Base-by-base conservation (phyloP, 2,329 filamentous ascomycete species). In the Zymoseptoria crescenta region DNA sequence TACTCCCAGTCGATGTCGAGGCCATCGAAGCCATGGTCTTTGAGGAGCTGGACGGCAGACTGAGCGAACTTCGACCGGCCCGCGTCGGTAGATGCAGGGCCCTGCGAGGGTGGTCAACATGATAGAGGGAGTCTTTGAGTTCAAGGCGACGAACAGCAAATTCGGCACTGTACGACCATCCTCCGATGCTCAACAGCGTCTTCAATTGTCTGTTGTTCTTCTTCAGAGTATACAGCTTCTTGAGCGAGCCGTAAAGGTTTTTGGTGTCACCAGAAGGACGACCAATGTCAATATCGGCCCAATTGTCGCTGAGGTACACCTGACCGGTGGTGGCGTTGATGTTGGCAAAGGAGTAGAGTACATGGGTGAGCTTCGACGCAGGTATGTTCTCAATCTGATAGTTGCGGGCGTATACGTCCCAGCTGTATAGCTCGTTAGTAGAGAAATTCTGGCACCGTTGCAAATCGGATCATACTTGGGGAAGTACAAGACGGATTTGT, bases 271-370 rank as follows among this genome's bases (percentile, higher is more conserved):
- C 81, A 59, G 74, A 77, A 0, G 83, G 74, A 67, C 89, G 92
- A 68, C 85, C 86, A 58, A 76, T 82, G 52, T 88, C 90, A 1
- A 76, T 64, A 58, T 91, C 89, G 27, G 88, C 81, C 70, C 81
- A 91, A 1, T 77, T 75, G 67, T 93, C 88, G 1, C 82, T 85
- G 2, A 89, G 78, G 69, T 79, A 82, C 8, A 93, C 90, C 75
- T 94, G 89, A 56, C 92, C 92, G 35, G 82, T 84, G 1, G 92
- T 88, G 6, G 85, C 80, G 8, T 83, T 82, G 62, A 96, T 84
- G 72, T 96, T 94, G 69, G 89, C 92, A 74, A 96, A 96, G 13
- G 91, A 81, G 68, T 96, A 96, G n/a, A 96, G 83, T 4, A 96
- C 76, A 70, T 97, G 93, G 0, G 92, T 96, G 52, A 96, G 81